A percentile compares a stretch with the other conserved stretches of the same genome.
Evolutionary conservation across 805 yeast genomes (phyloP).

Genomic region (Yarrowia osloensis): DNA sequence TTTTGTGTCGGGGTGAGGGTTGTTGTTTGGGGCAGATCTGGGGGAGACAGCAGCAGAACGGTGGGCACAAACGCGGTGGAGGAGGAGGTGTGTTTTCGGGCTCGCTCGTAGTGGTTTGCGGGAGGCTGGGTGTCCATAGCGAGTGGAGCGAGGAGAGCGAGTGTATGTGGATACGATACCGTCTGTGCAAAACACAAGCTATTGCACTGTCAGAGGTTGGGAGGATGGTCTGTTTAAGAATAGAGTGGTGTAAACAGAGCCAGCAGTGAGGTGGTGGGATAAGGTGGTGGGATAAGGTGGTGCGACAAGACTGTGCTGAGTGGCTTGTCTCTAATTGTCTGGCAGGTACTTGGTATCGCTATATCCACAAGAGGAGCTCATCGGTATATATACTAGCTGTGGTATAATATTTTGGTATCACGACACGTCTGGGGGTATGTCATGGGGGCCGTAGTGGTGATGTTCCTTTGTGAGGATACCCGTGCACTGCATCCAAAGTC

Average conservation of each 20-base stretch:
- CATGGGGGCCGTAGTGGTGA: not conserved
- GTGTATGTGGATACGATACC: not conserved
- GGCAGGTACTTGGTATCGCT: too few species aligned
- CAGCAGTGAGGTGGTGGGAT: not conserved
- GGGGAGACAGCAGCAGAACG: not conserved
- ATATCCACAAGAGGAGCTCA: too few species aligned
- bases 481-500: not conserved
- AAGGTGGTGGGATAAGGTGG: not conserved
- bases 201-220: not conserved
- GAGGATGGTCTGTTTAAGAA: not conserved
- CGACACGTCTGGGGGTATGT: not conserved
- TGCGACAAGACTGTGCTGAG: too few species aligned
- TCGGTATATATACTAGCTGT: too few species aligned
- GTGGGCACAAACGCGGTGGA: not conserved
- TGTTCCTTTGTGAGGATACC: not conserved
- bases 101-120: not conserved
- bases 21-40: not conserved
- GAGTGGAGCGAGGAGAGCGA: constrained; percentile 5
- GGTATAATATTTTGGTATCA: too few species aligned
- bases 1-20: not conserved
- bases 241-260: not conserved
- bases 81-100: not conserved
- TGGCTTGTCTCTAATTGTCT: too few species aligned
- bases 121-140: constrained; percentile 7
- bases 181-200: not conserved